Evolutionary conservation across 805 yeast species (phyloP).

Genomic region (Kodamaea fukazawae): DNA sequence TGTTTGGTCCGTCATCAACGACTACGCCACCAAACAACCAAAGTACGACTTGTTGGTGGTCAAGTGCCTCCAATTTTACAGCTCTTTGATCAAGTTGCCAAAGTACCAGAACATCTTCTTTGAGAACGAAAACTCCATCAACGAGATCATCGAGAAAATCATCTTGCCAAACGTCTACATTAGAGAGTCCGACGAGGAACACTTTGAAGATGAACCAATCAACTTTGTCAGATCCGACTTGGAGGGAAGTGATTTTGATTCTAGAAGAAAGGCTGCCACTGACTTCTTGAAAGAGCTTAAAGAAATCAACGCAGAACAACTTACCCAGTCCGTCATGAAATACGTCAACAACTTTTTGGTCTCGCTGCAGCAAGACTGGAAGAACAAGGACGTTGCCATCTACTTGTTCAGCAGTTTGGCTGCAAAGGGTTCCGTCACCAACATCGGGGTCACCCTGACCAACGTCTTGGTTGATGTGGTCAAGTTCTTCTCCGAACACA

Average conservation of each 20-base stretch:
- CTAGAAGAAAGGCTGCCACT: conserved; percentile 89
- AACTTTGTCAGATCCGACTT: conserved; percentile 88
- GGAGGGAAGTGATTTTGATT: conserved; percentile 92
- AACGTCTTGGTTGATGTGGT: conserved; percentile 84
- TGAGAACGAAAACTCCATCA: conserved; percentile 54
- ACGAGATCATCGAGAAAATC: conserved; percentile 76
- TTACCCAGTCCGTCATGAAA: conserved; percentile 70
- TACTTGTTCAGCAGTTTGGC: conserved; percentile 87
- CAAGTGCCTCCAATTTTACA: conserved; percentile 74
- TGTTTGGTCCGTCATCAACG: conserved; percentile 71
- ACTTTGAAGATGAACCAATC: conserved; percentile 96
- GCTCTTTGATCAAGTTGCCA: conserved; percentile 73
- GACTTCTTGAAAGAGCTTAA: conserved; percentile 87
- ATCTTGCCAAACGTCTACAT: conserved; percentile 85
- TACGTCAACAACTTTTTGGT: conserved; percentile 68
- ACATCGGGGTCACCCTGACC: conserved; percentile 82
- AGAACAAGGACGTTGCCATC: conserved; percentile 79
- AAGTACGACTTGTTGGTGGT: conserved; percentile 85
- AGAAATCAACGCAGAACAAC: conserved; percentile 67
- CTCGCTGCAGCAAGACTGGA: conserved; percentile 56
- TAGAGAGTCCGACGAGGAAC: conserved; percentile 85
- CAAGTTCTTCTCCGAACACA: conserved; percentile 73
- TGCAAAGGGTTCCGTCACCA: conserved; percentile 84
- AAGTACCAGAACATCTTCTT: conserved; percentile 54
- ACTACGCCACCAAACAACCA: conserved; percentile 61